Conservation (phyloP, 768 basidiomycete species). For the Mycena olivaceomarginata region DNA sequence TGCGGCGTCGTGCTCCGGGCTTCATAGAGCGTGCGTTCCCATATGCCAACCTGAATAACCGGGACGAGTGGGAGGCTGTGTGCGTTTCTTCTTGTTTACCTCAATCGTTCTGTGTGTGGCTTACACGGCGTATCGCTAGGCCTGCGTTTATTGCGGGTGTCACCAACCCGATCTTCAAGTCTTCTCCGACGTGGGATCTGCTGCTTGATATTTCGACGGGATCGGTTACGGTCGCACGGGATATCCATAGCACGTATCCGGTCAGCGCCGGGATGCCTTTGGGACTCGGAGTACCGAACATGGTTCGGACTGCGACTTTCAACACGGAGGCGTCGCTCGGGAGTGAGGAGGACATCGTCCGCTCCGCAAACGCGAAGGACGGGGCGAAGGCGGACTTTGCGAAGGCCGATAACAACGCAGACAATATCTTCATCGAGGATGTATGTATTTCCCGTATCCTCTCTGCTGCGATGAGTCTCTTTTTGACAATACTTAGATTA, state of each 20-base stretch:
- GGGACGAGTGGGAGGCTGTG: slow-evolving; percentile 94
- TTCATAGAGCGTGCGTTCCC: slow-evolving; percentile 96
- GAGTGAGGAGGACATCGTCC: slow-evolving; percentile 84
- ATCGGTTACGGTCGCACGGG: slow-evolving; percentile 90
- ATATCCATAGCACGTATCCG: slow-evolving; percentile 80
- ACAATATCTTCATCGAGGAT: slow-evolving; percentile 95
- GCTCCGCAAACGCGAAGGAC: slow-evolving; percentile 69
- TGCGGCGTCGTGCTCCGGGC: slow-evolving; percentile 90
- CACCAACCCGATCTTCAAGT: slow-evolving; percentile 97
- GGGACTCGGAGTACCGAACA: slow-evolving; percentile 58
- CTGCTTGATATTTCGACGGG: slow-evolving; percentile 94
- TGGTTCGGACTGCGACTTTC: slow-evolving; percentile 76
- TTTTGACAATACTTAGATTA: slow-evolving; percentile 72
- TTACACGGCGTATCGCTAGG: slow-evolving; percentile 58
- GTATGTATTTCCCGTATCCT: slow-evolving; percentile 67
- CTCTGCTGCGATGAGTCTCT: neutral
- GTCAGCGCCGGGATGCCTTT: slow-evolving; percentile 61
- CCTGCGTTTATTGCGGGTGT: slow-evolving; percentile 98
- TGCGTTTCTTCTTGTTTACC: slow-evolving; percentile 62
- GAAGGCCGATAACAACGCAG: slow-evolving; percentile 78
- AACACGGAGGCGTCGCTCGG: slow-evolving; percentile 78
- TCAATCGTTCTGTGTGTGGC: slow-evolving; percentile 20
- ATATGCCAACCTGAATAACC: slow-evolving; percentile 92
- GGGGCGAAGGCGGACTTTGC: slow-evolving; percentile 74
- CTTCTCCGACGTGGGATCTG: slow-evolving; percentile 92